These are phyloP conservation scores for Claviceps humidiphila DNA, from an alignment of 2,329 filamentous ascomycete genomes.

Conservation along the genomic window DNA sequence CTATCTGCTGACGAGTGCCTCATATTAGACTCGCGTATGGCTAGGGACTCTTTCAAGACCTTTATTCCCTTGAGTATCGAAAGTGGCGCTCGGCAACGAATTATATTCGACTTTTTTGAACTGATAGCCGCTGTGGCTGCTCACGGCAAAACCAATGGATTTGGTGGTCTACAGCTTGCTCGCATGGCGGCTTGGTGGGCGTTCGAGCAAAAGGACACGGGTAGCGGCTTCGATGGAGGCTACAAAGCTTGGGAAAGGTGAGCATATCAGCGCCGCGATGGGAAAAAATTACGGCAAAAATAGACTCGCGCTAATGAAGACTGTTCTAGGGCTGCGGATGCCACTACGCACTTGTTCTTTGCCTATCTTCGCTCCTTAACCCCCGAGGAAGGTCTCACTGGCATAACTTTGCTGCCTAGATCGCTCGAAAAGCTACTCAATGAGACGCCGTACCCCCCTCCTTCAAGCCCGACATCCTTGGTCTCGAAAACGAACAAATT, in stretches of 20 bases:
- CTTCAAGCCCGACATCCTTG: slow-evolving; percentile 61
- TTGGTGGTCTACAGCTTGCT: slow-evolving; percentile 86
- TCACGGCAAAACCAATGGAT: slow-evolving; percentile 82
- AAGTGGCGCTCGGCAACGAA: slow-evolving; percentile 68
- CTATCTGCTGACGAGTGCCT: neutral
- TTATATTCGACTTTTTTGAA: slow-evolving; percentile 95
- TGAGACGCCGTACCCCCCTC: slow-evolving; percentile 88
- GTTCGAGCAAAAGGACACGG: slow-evolving; percentile 78
- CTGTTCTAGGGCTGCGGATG: slow-evolving; percentile 65
- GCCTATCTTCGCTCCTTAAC: slow-evolving; percentile 85
- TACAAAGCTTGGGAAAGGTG: slow-evolving; percentile 75
- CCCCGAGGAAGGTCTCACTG: slow-evolving; percentile 63
- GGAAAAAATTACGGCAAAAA: neutral
- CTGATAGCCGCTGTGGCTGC: slow-evolving; percentile 82
- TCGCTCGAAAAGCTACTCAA: slow-evolving; percentile 83
- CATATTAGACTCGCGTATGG: slow-evolving; percentile 69
- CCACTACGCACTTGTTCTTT: slow-evolving; percentile 94
- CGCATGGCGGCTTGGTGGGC: slow-evolving; percentile 98
- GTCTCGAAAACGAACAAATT: slow-evolving; percentile 76
- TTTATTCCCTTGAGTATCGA: slow-evolving; percentile 93
- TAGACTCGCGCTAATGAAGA: slow-evolving; percentile 1
- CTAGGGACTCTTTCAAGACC: slow-evolving; percentile 85
- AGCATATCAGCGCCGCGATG: neutral
- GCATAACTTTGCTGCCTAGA: slow-evolving; percentile 75
- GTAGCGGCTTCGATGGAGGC: slow-evolving; percentile 85